Percentiles rank a stretch among this genome's conserved stretches.
Conservation (phyloP, 2,329 filamentous ascomycete species). For the Juglanconis oblonga region DNA sequence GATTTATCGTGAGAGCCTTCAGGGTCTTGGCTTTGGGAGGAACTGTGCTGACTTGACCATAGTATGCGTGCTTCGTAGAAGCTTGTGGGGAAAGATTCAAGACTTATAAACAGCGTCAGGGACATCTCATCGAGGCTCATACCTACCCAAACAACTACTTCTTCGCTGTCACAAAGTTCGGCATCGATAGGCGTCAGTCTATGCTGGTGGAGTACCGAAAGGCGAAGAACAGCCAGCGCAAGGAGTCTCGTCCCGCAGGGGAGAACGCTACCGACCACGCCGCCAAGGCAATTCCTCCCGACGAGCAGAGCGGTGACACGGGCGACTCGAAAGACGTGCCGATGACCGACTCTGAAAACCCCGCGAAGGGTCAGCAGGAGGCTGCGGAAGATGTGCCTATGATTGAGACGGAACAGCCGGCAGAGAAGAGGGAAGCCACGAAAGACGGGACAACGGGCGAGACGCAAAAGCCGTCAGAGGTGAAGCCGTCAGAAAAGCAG, state of each 20-base stretch:
- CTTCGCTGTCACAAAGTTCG: slow-evolving; percentile 80
- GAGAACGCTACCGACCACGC: slow-evolving; percentile 28
- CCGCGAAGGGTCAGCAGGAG: neutral
- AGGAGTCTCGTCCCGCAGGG: slow-evolving; percentile 20
- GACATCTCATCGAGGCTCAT: slow-evolving; percentile 94
- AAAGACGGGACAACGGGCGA: slow-evolving; percentile 29
- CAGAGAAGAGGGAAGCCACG: neutral
- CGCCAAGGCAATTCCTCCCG: neutral
- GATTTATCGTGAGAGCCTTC: slow-evolving; percentile 68
- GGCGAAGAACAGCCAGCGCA: slow-evolving; percentile 36
- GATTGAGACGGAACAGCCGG: neutral
- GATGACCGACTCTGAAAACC: neutral
- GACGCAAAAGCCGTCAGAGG: slow-evolving; percentile 51
- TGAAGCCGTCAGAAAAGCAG: neutral
- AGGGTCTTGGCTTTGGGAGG: too few species aligned
- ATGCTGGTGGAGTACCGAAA: slow-evolving; percentile 64
- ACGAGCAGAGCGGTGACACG: neutral
- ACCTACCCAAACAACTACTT: slow-evolving; percentile 86
- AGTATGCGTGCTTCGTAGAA: slow-evolving; percentile 90
- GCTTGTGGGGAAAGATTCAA: slow-evolving; percentile 81
- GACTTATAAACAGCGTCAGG: slow-evolving; percentile 76
- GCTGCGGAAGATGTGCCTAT: neutral
- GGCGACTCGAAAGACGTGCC: neutral
- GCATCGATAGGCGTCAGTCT: slow-evolving; percentile 81
- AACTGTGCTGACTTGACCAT: slow-evolving; percentile 5